Base-by-base conservation (phyloP, 164 flowering plant species). In the Magnolia officinalis region DNA sequence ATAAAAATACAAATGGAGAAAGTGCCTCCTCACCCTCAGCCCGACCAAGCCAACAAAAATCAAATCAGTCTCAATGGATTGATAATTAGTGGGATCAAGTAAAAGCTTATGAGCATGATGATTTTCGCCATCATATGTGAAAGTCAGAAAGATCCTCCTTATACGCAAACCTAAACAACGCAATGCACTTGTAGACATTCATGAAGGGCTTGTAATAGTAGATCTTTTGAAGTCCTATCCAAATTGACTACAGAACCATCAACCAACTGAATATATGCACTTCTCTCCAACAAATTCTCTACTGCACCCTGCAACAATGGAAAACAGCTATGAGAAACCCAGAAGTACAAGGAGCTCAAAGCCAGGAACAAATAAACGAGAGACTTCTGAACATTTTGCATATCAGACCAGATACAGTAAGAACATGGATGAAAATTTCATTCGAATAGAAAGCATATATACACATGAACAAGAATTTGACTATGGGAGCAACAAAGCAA, bases 111-210 rank as follows among this genome's bases (percentile, higher is more conserved):
- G 98, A 78, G 99, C 94, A 77, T 94, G 97, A 84, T 96, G 99
- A 21, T 92, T 91, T 79, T 96, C 96, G 13, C 97, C 98, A 85
- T 89, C 78, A 77, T 96, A 96, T 1, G 91, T 84, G 82, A 83
- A 96, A 96, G 59, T 89, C 97, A n/a, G 80, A 74, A 55, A 90
- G 90, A 11, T 91, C 92, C 10, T 88, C 96, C 81, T 90, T 96
- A 88, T 92, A 94, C 71, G 99, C 99, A 88, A 96, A 72, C 95
- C 98, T 75, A 96, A 78, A 83, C 98, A 95, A 10, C 99, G 91
- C 71, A 96, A 80, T 65, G 98, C 94, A 70, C 74, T 76, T 45
- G 88, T 74, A 8, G 98, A 91, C 97, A 94, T 92, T 87, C 87
- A 67, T 80, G 73, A 74, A 91, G 94, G 55, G 83, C 77, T 63